A percentile compares a stretch with the other conserved stretches of the same genome.
These are phyloP conservation scores for Globisporangium orthogonon DNA, from an alignment of 352 stramenopile genomes.

Conservation along the genomic window DNA sequence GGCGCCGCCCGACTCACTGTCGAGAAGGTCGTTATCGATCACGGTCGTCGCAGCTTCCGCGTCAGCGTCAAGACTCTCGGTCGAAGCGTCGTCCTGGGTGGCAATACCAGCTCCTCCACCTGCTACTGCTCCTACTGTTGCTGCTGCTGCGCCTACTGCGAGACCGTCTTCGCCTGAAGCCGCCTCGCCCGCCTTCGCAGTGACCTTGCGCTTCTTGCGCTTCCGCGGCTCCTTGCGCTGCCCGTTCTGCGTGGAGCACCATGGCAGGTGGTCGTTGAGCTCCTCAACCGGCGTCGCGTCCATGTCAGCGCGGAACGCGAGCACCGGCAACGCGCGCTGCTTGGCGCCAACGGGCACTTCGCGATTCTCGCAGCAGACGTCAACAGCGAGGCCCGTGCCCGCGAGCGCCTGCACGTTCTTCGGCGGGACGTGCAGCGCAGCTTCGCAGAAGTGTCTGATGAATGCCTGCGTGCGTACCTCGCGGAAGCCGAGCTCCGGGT, in stretches of 20 bases:
- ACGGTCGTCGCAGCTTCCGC: conserved; percentile 20
- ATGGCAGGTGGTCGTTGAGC: conserved; percentile 70
- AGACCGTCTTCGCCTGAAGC: not conserved
- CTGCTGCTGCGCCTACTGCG: conserved; percentile 16
- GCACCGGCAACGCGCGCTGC: conserved; percentile 57
- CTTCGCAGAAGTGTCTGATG: conserved; percentile 77
- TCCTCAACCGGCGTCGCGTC: conserved; percentile 92
- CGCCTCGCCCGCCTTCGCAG: not conserved
- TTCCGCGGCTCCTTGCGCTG: conserved; percentile 45
- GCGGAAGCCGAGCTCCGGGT: conserved; percentile 91
- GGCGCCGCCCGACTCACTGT: conserved; percentile 18
- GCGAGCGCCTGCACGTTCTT: conserved; percentile 75
- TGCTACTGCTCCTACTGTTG: too few species aligned
- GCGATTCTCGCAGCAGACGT: conserved; percentile 79
- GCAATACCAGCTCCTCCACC: too few species aligned
- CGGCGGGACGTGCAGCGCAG: conserved; percentile 66
- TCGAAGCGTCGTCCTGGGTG: conserved; percentile 1
- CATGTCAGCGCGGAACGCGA: conserved; percentile 95
- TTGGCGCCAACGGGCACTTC: conserved; percentile 40
- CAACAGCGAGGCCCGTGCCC: conserved; percentile 85
- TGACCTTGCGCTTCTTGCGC: conserved; percentile 62
- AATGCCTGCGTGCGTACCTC: conserved; percentile 85
- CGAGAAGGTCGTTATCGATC: conserved; percentile 14
- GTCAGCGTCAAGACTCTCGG: conserved; percentile 11
- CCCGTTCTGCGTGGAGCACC: conserved; percentile 70